Conservation (phyloP, 2,329 filamentous ascomycete genomes). For the Lasiodiplodia gonubiensis region DNA sequence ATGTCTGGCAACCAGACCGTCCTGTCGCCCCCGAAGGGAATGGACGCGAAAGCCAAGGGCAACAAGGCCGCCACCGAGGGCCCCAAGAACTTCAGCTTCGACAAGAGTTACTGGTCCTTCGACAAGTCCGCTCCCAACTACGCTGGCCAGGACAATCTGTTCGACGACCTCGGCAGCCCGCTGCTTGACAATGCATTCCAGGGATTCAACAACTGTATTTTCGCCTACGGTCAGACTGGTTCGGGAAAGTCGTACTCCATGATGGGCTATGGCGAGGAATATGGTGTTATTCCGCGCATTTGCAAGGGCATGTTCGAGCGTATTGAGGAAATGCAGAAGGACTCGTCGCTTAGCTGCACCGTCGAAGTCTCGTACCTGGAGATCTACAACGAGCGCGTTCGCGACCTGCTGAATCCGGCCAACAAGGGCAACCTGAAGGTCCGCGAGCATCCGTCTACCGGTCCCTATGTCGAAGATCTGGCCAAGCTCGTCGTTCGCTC, state of each 20-base stretch:
- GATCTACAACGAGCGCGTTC: slow-evolving; percentile 98
- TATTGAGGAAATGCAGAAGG: slow-evolving; percentile 73
- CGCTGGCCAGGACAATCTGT: slow-evolving; percentile 87
- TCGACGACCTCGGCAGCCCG: slow-evolving; percentile 84
- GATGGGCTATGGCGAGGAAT: slow-evolving; percentile 98
- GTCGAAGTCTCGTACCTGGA: slow-evolving; percentile 98
- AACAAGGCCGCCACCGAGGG: slow-evolving; percentile 68
- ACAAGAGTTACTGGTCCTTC: slow-evolving; percentile 98
- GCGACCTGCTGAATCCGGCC: slow-evolving; percentile 90
- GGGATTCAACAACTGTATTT: slow-evolving; percentile 99
- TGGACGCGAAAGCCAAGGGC: slow-evolving; percentile 65
- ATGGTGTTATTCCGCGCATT: slow-evolving; percentile 94
- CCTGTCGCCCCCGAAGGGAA: slow-evolving; percentile 71
- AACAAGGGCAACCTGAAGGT: slow-evolving; percentile 98
- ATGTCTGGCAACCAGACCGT: slow-evolving; percentile 95
- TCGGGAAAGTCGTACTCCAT: slow-evolving; percentile 99
- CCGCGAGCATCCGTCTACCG: slow-evolving; percentile 94
- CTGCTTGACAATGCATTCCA: slow-evolving; percentile 97
- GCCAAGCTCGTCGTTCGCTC: slow-evolving; percentile 93
- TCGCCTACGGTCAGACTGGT: slow-evolving; percentile 97
- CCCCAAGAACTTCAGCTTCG: slow-evolving; percentile 90
- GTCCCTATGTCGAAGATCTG: slow-evolving; percentile 96
- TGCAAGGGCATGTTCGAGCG: slow-evolving; percentile 97
- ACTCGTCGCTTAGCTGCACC: slow-evolving; percentile 82
- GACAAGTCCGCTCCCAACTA: slow-evolving; percentile 80